A percentile compares a stretch with the other conserved stretches of the same genome.
Conservation (phyloP, 495 filamentous ascomycete genomes). For the Lophiotrema nucula region DNA sequence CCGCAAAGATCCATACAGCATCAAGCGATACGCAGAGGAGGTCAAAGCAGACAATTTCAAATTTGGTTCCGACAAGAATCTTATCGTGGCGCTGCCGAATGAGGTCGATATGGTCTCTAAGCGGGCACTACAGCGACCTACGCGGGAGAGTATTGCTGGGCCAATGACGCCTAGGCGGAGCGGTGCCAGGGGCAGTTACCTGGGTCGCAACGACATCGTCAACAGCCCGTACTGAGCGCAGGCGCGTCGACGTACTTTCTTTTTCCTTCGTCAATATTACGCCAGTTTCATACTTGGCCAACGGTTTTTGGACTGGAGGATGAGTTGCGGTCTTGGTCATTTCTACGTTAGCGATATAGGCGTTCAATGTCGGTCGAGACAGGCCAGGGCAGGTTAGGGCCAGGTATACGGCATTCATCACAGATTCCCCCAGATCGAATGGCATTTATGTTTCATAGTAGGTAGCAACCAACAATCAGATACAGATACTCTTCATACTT, state of each 20-base stretch:
- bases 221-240: conserved; percentile 78
- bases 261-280: conserved; percentile 4
- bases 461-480: no score
- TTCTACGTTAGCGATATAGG: neutral
- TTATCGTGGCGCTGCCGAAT: conserved; percentile 94
- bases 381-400: no score
- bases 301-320: no score
- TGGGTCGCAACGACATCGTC: conserved; percentile 76
- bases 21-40: conserved; percentile 92
- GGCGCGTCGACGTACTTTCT: no score
- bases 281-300: conserved; percentile 1
- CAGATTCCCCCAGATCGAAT: no score
- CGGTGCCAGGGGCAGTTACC: conserved; percentile 51
- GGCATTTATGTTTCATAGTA: no score
- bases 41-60: conserved; percentile 99
- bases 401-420: no score
- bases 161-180: conserved; percentile 50
- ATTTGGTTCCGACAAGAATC: conserved; percentile 93
- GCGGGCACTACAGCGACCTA: conserved; percentile 78
- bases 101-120: conserved; percentile 97
- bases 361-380: neutral
- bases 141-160: conserved; percentile 83
- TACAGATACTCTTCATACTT: no score
- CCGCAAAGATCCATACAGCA: conserved; percentile 82
- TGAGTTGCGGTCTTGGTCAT: neutral